A percentile compares a stretch with the other conserved stretches of the same genome.
These are phyloP conservation scores for Hemisphaericaspora lyxosophila DNA, from an alignment of 1,139 yeast species.

Conservation along the genomic window DNA sequence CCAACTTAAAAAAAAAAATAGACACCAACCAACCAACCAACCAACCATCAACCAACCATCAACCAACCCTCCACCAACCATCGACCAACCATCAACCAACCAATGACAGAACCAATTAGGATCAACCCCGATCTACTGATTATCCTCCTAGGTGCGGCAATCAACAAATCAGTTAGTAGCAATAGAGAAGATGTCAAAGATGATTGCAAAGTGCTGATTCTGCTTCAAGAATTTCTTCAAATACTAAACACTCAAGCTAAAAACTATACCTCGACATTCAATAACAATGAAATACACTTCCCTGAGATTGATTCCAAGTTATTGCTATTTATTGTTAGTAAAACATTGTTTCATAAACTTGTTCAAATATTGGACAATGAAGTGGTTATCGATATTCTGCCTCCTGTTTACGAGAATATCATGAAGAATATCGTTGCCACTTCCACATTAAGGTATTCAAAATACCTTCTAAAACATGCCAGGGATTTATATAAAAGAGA, in stretches of 20 bases:
- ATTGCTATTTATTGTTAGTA: slow-evolving; percentile 13
- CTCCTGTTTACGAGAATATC: slow-evolving; percentile 16
- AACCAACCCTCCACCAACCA: too few species aligned
- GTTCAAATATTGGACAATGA: slow-evolving; percentile 19
- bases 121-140: slow-evolving; percentile 18
- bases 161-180: background rate
- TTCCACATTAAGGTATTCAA: slow-evolving; percentile 26
- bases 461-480: slow-evolving; percentile 26
- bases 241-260: slow-evolving; percentile 19
- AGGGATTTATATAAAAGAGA: slow-evolving; percentile 22
- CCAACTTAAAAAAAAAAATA: too few species aligned
- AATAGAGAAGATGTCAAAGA: slow-evolving; percentile 10
- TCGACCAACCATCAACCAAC: too few species aligned
- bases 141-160: slow-evolving; percentile 31
- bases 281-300: slow-evolving; percentile 14
- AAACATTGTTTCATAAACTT: slow-evolving; percentile 18
- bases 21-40: too few species aligned
- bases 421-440: slow-evolving; percentile 28
- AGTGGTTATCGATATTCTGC: slow-evolving; percentile 18
- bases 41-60: too few species aligned
- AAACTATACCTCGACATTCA: slow-evolving; percentile 17
- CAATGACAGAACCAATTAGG: slow-evolving; percentile 16
- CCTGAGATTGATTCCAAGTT: slow-evolving; percentile 15
- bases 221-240: slow-evolving; percentile 18
- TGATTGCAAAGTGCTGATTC: slow-evolving; percentile 17